These are phyloP conservation scores for Fistulina hepatica DNA, from an alignment of 1,284 basidiomycete genomes.

Conservation along the genomic window DNA sequence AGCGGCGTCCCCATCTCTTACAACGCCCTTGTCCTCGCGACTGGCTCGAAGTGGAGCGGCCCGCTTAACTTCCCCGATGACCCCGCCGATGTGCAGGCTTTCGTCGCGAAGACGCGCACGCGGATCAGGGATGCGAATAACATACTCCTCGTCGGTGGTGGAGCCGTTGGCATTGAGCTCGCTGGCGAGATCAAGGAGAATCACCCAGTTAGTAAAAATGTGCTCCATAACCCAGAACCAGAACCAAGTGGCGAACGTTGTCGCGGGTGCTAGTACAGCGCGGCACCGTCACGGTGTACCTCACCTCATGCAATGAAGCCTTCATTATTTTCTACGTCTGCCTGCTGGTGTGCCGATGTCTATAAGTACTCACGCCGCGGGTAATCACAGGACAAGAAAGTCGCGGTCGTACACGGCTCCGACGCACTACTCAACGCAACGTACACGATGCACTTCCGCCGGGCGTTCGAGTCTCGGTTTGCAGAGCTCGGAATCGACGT, in stretches of 20 bases:
- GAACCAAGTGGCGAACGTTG: no score
- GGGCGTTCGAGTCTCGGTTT: constrained; percentile 32
- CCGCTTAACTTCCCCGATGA: constrained; percentile 33
- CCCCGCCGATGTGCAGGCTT: constrained; percentile 26
- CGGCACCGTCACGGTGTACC: no score
- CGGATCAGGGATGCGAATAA: constrained; percentile 37
- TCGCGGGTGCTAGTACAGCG: no score
- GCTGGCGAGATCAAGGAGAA: constrained; percentile 48
- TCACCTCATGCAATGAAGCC: no score
- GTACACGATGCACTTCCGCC: constrained; percentile 48
- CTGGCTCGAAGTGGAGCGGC: constrained; percentile 43
- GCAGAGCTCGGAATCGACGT: constrained; percentile 36
- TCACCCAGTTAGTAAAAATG: constrained; percentile 32
- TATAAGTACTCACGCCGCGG: not conserved
- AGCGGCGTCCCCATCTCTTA: constrained; percentile 41
- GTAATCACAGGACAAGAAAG: constrained; percentile 36
- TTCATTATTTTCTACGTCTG: no score
- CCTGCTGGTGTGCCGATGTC: no score
- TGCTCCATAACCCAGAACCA: no score
- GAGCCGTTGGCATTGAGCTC: constrained; percentile 50
- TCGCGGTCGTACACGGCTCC: constrained; percentile 53
- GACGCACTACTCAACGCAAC: constrained; percentile 40
- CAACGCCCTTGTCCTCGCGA: constrained; percentile 42
- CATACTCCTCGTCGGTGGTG: constrained; percentile 54
- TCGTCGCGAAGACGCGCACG: constrained; percentile 30